These are phyloP conservation scores for Penicillium paneum DNA, from an alignment of 2,329 filamentous ascomycete species.

Conservation along the genomic window DNA sequence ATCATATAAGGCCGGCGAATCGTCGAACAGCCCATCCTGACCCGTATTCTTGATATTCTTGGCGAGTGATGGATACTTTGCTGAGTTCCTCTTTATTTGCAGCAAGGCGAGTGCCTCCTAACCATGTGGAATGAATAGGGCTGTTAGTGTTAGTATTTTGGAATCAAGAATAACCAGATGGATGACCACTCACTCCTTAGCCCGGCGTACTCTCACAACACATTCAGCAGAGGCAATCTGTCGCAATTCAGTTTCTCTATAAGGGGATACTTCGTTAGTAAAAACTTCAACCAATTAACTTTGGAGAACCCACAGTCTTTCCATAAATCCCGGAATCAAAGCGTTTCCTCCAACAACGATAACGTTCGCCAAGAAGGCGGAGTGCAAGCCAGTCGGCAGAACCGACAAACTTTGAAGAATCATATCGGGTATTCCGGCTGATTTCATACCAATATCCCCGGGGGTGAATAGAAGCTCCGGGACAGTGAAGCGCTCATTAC, in stretches of 20 bases:
- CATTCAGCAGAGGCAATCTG: slow-evolving; percentile 72
- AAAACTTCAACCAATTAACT: background rate
- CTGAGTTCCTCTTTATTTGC: slow-evolving; percentile 63
- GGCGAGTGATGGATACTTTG: slow-evolving; percentile 71
- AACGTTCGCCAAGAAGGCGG: slow-evolving; percentile 79
- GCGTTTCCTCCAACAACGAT: slow-evolving; percentile 85
- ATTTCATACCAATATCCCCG: slow-evolving; percentile 76
- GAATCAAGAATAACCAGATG: background rate
- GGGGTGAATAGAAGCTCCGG: slow-evolving; percentile 89
- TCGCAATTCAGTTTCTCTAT: slow-evolving; percentile 64
- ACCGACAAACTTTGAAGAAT: slow-evolving; percentile 72
- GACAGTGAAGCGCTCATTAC: slow-evolving; percentile 87
- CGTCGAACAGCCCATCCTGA: slow-evolving; percentile 69
- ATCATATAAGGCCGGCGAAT: slow-evolving; percentile 52
- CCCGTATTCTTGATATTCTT: slow-evolving; percentile 88
- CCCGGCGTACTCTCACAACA: slow-evolving; percentile 67
- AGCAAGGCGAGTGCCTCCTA: slow-evolving; percentile 76
- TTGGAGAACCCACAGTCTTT: slow-evolving; percentile 58
- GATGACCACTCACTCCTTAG: slow-evolving; percentile 53
- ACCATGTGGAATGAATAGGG: slow-evolving; percentile 78
- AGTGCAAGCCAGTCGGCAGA: slow-evolving; percentile 79
- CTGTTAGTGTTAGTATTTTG: slow-evolving; percentile 28
- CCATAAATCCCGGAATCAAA: slow-evolving; percentile 74
- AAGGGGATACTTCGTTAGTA: slow-evolving; percentile 18
- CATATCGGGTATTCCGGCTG: slow-evolving; percentile 78